Conservation (phyloP, 2,329 filamentous ascomycete genomes). For the Cordyceps fumosorosea region DNA sequence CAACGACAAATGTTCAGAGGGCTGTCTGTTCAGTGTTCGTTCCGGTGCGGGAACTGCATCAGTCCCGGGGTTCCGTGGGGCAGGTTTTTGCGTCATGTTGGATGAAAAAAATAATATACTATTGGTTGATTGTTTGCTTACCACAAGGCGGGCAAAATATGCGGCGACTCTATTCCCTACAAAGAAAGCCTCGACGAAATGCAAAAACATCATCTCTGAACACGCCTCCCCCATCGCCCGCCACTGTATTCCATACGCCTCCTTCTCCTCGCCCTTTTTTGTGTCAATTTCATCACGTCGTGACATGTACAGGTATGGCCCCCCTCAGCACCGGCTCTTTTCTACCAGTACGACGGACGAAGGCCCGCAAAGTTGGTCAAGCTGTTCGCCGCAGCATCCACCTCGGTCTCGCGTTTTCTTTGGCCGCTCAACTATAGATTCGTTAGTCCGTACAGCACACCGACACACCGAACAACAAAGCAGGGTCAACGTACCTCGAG, state of each 20-base stretch:
- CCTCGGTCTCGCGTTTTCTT: conserved; percentile 60
- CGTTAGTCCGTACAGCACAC: background rate
- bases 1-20: no score
- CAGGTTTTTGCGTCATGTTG: background rate
- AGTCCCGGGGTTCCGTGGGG: background rate
- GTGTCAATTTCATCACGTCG: background rate
- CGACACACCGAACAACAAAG: background rate
- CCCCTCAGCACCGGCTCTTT: no score
- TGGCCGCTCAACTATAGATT: conserved; percentile 55
- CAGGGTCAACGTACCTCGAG: conserved; percentile 58
- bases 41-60: background rate
- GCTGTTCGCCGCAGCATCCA: conserved; percentile 34
- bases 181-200: background rate
- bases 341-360: conserved; percentile 54
- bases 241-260: background rate
- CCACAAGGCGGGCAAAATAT: background rate
- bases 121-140: background rate
- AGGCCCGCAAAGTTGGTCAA: conserved; percentile 52
- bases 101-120: background rate
- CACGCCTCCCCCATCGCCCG: background rate
- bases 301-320: background rate
- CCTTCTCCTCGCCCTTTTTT: background rate
- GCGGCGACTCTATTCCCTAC: background rate
- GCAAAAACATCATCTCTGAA: no score
- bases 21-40: no score